phyloP scores from a whole-genome alignment of 345 rosid species.

The Linum trigynum region DNA sequence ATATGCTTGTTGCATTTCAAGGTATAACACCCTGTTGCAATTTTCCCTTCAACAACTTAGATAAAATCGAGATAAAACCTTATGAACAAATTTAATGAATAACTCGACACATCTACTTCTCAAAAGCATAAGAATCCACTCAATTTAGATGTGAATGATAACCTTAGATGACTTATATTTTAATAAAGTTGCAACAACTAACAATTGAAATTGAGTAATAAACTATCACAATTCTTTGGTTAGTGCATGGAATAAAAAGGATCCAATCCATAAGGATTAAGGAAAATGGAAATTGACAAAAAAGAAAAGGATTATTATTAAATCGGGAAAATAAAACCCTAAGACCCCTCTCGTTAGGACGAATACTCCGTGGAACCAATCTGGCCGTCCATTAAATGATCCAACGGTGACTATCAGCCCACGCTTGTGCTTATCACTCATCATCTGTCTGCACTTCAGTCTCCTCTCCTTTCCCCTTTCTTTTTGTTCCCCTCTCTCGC shows the following conservation, averaged over 20 bases:
- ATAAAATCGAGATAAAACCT: too few species aligned
- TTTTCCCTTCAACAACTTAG: too few species aligned
- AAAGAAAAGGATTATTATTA: constrained; percentile 3
- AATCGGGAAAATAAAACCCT: constrained; percentile 35
- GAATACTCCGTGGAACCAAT: constrained; percentile 21
- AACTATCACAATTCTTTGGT: too few species aligned
- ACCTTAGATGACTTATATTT: too few species aligned
- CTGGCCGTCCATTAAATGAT: constrained; percentile 22
- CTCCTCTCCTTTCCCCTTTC: neutral
- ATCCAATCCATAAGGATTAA: neutral
- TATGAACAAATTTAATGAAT: too few species aligned
- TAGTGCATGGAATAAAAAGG: too few species aligned
- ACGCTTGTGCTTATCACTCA: constrained; percentile 27
- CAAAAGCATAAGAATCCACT: constrained; percentile 17
- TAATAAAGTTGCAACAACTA: too few species aligned
- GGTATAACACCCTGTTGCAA: too few species aligned
- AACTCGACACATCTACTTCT: too few species aligned
- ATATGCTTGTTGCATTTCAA: too few species aligned
- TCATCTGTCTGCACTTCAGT: constrained; percentile 18
- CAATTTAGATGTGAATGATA: constrained; percentile 32
- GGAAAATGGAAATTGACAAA: neutral
- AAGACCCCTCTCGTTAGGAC: constrained; percentile 24
- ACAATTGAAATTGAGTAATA: too few species aligned
- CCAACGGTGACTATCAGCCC: constrained; percentile 28
- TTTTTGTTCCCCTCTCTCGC: neutral